These are phyloP conservation scores for Leccinum uliginosum DNA, from an alignment of 768 basidiomycete species.

Conservation along the genomic window DNA sequence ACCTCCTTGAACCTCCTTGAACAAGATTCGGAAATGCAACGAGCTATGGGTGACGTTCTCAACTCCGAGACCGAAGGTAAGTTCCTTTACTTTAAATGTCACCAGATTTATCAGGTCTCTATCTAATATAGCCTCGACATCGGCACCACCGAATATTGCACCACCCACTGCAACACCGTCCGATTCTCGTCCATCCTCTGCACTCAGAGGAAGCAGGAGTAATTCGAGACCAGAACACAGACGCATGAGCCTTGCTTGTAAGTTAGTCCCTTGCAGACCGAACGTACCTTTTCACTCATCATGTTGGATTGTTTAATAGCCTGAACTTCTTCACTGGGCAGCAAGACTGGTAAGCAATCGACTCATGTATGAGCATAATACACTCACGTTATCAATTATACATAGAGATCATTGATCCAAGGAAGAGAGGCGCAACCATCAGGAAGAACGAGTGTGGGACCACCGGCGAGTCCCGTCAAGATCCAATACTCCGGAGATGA, in stretches of 20 bases:
- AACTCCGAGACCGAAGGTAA: too few relatives aligned
- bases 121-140: conserved; percentile 12
- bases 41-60: conserved; percentile 9
- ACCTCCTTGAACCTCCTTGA: conserved; percentile 45
- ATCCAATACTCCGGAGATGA: conserved; percentile 23
- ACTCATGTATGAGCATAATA: neutral
- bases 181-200: conserved; percentile 12
- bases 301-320: conserved; percentile 14
- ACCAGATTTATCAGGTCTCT: neutral
- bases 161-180: conserved; percentile 5
- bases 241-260: conserved; percentile 14
- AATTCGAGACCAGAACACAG: conserved; percentile 4
- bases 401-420: conserved; percentile 29
- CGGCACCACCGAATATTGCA: neutral
- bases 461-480: conserved; percentile 25
- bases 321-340: conserved; percentile 19
- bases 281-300: neutral
- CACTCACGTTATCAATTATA: conserved; percentile 8
- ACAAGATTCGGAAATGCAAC: conserved; percentile 69
- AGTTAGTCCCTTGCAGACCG: neutral
- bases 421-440: conserved; percentile 30
- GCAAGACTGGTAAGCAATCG: conserved; percentile 21
- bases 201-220: conserved; percentile 5
- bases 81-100: too few relatives aligned
- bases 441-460: conserved; percentile 50